These are phyloP conservation scores for Trapa incisa DNA, from an alignment of 345 rosid genomes.

Conservation along the genomic window DNA sequence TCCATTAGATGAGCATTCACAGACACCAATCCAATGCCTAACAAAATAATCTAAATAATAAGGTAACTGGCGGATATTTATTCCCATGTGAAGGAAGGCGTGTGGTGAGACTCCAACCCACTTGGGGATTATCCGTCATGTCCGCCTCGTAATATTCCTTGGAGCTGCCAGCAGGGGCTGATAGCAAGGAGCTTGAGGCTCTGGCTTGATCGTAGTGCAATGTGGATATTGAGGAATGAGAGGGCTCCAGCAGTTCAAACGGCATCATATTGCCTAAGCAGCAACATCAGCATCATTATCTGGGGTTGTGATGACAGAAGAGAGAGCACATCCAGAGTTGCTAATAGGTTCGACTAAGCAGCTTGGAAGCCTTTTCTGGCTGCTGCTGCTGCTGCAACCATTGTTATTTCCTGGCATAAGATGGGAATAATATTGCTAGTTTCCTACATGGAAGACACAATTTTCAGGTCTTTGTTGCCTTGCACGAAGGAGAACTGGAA, in stretches of 20 bases:
- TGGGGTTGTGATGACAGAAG: conserved; percentile 70
- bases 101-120: conserved; percentile 25
- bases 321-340: conserved; percentile 47
- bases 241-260: conserved; percentile 20
- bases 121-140: conserved; percentile 30
- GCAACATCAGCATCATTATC: conserved; percentile 16
- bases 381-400: conserved; percentile 10
- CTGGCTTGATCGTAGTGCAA: conserved; percentile 25
- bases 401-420: conserved; percentile 4
- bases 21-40: background rate
- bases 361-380: conserved; percentile 26
- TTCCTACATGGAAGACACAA: conserved; percentile 21
- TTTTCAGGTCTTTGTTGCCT: conserved; percentile 15
- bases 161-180: conserved; percentile 18
- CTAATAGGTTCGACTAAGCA: conserved; percentile 17
- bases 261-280: conserved; percentile 22
- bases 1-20: background rate
- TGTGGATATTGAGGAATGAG: conserved; percentile 23
- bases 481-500: conserved; percentile 34
- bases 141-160: conserved; percentile 21
- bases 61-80: conserved; percentile 8
- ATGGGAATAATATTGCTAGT: conserved; percentile 5
- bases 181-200: conserved; percentile 17
- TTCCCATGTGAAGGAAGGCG: conserved; percentile 53
- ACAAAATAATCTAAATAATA: background rate